Conservation (phyloP, 2,329 filamentous ascomycete genomes). For the Arthrobotrys iridis region DNA sequence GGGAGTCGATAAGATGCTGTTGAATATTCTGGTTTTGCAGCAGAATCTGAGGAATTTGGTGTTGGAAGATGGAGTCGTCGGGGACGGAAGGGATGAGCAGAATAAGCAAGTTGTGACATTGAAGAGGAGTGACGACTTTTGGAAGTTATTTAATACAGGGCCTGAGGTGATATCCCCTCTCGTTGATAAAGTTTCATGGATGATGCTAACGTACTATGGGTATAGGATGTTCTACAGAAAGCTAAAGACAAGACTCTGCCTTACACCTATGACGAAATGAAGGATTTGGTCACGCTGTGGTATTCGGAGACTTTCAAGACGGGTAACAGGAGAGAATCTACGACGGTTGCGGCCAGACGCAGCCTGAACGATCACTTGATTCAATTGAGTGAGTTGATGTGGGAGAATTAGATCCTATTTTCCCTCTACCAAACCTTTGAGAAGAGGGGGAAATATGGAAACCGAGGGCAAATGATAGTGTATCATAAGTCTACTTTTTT, state of each 20-base stretch:
- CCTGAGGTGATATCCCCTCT: constrained; percentile 21
- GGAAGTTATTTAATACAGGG: constrained; percentile 41
- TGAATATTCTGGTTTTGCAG: constrained; percentile 93
- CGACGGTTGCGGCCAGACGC: constrained; percentile 72
- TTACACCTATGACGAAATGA: constrained; percentile 74
- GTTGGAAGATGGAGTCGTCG: constrained; percentile 67
- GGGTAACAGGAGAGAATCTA: constrained; percentile 75
- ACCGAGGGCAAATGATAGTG: neutral
- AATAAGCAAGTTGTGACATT: constrained; percentile 38
- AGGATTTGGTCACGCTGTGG: constrained; percentile 72
- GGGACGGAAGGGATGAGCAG: constrained; percentile 55
- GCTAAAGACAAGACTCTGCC: constrained; percentile 58
- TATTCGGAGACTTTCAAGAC: constrained; percentile 71
- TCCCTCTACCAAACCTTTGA: neutral
- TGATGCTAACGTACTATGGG: neutral
- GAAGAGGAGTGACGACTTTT: constrained; percentile 41
- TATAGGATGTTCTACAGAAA: constrained; percentile 55
- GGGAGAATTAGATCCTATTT: constrained; percentile 66
- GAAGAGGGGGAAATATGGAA: neutral
- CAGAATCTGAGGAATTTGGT: constrained; percentile 94
- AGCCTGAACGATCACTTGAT: constrained; percentile 76
- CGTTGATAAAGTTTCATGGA: neutral
- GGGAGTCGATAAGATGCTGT: constrained; percentile 85
- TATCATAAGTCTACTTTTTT: neutral
- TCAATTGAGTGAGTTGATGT: constrained; percentile 77